Evolutionary conservation across 441 rosid species (phyloP).

Genomic region (Corymbia citriodora): DNA sequence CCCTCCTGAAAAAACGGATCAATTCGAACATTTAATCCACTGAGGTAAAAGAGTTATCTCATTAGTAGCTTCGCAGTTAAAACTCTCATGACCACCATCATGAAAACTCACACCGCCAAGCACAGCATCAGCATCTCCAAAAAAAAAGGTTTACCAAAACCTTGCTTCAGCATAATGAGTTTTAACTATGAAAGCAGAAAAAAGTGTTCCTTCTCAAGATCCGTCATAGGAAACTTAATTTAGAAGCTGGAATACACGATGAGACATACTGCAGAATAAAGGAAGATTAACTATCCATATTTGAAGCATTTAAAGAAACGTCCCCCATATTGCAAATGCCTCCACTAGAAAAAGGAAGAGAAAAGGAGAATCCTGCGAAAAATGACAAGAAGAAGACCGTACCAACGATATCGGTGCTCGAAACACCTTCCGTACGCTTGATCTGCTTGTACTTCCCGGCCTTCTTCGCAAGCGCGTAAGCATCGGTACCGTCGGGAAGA

Average conservation of each 20-base stretch:
- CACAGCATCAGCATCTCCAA: neutral
- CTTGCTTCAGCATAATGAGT: neutral
- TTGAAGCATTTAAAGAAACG: neutral
- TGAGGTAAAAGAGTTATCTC: neutral
- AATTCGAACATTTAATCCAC: neutral
- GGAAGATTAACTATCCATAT: neutral
- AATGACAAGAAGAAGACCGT: neutral
- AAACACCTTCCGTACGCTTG: conserved; percentile 69
- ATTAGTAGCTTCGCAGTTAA: neutral
- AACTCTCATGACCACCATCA: neutral
- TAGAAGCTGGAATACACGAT: neutral
- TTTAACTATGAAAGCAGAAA: neutral
- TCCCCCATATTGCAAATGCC: neutral
- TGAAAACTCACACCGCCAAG: neutral
- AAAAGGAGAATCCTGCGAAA: neutral
- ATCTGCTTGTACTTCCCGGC: conserved; percentile 70
- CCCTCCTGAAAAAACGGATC: neutral
- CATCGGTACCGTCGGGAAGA: conserved; percentile 65
- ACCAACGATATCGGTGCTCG: conserved; percentile 66
- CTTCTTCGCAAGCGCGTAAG: conserved; percentile 56
- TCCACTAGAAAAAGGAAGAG: neutral
- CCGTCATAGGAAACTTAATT: neutral
- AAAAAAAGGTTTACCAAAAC: neutral
- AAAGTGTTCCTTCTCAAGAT: neutral
- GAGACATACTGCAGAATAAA: neutral